Evolutionary conservation across 257 asterid species (phyloP).

Genomic region (Catharanthus roseus): DNA sequence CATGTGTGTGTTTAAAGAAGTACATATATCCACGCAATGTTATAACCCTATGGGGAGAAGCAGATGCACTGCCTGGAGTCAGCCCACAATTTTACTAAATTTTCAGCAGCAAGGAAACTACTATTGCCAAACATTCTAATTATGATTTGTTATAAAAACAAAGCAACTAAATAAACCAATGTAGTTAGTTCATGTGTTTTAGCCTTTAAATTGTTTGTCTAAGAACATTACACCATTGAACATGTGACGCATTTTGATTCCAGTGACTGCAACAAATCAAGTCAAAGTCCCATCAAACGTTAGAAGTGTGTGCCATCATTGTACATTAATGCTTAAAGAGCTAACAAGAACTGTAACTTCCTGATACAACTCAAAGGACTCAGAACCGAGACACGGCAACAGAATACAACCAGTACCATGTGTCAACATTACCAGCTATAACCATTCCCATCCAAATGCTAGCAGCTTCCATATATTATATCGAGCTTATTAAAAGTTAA

Average conservation of each 20-base stretch:
- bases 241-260: background rate
- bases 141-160: background rate
- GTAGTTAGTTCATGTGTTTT: background rate
- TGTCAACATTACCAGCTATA: constrained; percentile 9
- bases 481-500: constrained; percentile 9
- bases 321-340: background rate
- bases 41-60: background rate
- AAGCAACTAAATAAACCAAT: background rate
- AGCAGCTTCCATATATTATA: constrained; percentile 17
- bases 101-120: background rate
- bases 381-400: constrained; percentile 4
- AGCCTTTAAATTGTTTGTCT: background rate
- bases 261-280: background rate
- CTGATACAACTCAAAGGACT: background rate
- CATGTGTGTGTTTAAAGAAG: too few relatives aligned
- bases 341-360: background rate
- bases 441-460: constrained; percentile 20
- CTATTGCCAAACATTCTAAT: background rate
- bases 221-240: background rate
- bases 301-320: background rate
- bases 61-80: background rate
- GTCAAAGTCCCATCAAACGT: too few relatives aligned
- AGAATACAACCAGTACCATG: background rate
- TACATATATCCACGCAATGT: background rate
- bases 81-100: background rate